phyloP scores from a whole-genome alignment of 2,329 filamentous ascomycete species.

The Hortaea werneckii region DNA sequence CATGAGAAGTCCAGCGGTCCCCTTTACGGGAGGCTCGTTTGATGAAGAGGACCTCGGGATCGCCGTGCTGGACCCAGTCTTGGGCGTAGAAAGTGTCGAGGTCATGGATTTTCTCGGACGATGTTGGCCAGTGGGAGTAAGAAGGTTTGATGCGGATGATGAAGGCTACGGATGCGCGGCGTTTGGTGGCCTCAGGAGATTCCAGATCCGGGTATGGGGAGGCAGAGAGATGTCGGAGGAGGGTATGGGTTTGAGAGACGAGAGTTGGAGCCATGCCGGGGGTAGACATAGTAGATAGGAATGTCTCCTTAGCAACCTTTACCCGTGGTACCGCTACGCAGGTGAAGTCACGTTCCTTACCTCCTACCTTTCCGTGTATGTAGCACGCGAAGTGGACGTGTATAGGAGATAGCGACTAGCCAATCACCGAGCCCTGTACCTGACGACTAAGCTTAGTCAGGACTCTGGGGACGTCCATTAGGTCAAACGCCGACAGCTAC shows the following conservation, averaged over 20 bases:
- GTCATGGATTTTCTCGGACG: constrained; percentile 24
- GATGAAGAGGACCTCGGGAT: constrained; percentile 61
- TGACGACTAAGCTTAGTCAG: too few species aligned
- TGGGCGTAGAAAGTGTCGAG: constrained; percentile 51
- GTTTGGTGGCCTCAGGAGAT: constrained; percentile 41
- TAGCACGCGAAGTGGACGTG: too few species aligned
- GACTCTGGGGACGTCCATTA: too few species aligned
- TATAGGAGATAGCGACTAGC: too few species aligned
- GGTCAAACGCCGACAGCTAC: too few species aligned
- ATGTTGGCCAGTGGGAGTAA: constrained; percentile 42
- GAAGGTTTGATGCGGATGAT: constrained; percentile 53
- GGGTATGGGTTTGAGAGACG: constrained; percentile 30
- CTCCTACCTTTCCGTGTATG: too few species aligned
- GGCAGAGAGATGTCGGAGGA: constrained; percentile 33
- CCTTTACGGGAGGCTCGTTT: constrained; percentile 55
- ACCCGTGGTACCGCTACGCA: too few species aligned
- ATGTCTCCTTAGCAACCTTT: background rate
- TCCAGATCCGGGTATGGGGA: constrained; percentile 41
- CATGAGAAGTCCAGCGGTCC: constrained; percentile 60
- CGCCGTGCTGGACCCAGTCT: constrained; percentile 54
- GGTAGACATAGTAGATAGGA: background rate
- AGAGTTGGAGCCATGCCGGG: constrained; percentile 16
- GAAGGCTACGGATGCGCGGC: constrained; percentile 56
- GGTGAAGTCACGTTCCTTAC: too few species aligned
- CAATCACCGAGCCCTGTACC: too few species aligned